Evolutionary conservation across 2,329 filamentous ascomycete genomes (phyloP), one percentile per base, ranked within the genome.

Genomic region (Trichothecium roseum): DNA sequence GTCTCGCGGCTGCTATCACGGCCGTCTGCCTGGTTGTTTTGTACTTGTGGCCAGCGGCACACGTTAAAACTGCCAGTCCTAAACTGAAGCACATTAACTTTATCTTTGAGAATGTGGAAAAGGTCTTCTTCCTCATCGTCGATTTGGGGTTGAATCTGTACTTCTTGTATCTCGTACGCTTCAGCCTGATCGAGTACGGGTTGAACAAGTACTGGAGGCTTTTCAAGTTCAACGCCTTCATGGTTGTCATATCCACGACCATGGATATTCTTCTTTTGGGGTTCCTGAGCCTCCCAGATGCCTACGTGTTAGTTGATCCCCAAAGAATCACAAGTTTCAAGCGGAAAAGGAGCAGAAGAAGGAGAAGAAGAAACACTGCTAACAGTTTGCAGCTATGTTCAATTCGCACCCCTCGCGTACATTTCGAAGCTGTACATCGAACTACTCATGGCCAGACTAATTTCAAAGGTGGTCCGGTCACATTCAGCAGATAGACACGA

Each of bases 161-260:
- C 43, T 74, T 74, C 44, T 47, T 73, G 3, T 49, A 53, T 10
- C 50, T 56, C 3, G 66, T 71, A 18, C 62, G 65, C 31, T 54
- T 52, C 12, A 60, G 65, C 0, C 54, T 72, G 35, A 59, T 61
- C 36, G 62, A 68, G 26, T 49, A 56, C 36, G 68, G 68, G 3
- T 50, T 72, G 7, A 55, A 56, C 4, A 72, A 72, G 43, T 72
- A 72, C 49, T 60, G 63, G 49, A 57, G 56, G 14, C 53, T 72
- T 3, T 61, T 69, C 30, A 56, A 55, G 18, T 68, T 69, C 48
- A 72, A 71, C 34, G 56, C 60, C 28, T 53, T 55, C 22, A 64
- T 72, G 33, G 65, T 71, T 30, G 32, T 58, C 4, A 33, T 72
- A 2, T 70, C 68, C 1, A 54, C 71, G 3, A 47, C 58, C 1